Base-by-base conservation (phyloP, 1,284 basidiomycete species). In the Ganoderma multipileum region DNA sequence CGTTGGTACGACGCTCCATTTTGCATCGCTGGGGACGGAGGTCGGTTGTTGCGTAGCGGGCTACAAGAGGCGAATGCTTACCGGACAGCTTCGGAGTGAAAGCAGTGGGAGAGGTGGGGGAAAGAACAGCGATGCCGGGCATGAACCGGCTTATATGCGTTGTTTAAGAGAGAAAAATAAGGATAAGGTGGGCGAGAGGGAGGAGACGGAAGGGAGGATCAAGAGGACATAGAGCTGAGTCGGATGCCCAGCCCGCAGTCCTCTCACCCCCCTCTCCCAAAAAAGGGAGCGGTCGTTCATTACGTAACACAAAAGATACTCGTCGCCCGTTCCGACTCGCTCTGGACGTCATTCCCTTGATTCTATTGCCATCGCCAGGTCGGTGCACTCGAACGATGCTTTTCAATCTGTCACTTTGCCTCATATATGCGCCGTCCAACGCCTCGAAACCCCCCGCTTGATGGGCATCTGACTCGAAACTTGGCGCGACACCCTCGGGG, bases 41-140 rank as follows among this genome's bases (percentile, higher is more conserved):
- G 58, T 67, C 42, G 61, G 71, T 68, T 20, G 61, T 52, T 68
- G 55, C 23, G 64, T 62, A 23, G 61, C 26, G 59, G 50, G 61
- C 41, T 55, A 23, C 39, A 64, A 47, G 38, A 39, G 36, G 52
- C 61, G 63, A 20, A 39, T 36, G 71, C 73, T 72, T 64, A 80
- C 80, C 77, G 64, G 74, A 74, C 63, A 72, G 71, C 59, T 76
- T 72, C 55, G 72, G 67, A 39, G 58, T 23, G 63, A 76, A 76
- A 66, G 70, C 72, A 60, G 73, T 63, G 59, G 75, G 64, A 67
- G 79, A 73, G 47, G 80, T 41, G 36, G 77, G 59, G 79, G 75
- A 59, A 80, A 68, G 58, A 42, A 81, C 76, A 63, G 80, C 73
- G 57, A 82, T 74, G 69, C 78, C 78, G 71, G 81, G 80, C 81